phyloP scores from a whole-genome alignment of 305 asterid species.

The Plantago rigida region DNA sequence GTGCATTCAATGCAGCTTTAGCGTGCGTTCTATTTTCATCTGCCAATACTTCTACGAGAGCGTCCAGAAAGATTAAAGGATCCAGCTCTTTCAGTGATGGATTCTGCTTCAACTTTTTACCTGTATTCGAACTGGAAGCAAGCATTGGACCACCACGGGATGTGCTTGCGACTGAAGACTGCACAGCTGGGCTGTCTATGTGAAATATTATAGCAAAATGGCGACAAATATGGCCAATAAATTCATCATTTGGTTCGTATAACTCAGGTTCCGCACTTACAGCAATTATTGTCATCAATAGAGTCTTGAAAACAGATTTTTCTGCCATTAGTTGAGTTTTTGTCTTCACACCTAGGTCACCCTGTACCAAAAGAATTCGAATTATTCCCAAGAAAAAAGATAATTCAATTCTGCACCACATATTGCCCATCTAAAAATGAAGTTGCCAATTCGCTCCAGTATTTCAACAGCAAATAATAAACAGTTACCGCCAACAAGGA shows the following conservation, averaged over 20 bases:
- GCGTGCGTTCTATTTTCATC: constrained; percentile 87
- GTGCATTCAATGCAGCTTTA: constrained; percentile 80
- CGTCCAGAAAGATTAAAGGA: constrained; percentile 89
- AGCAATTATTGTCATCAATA: constrained; percentile 86
- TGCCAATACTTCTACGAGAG: constrained; percentile 84
- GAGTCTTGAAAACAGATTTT: constrained; percentile 87
- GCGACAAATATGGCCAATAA: constrained; percentile 65
- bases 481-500: constrained; percentile 10
- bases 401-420: too few species aligned
- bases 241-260: constrained; percentile 76
- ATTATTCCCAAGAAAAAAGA: constrained; percentile 14
- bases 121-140: constrained; percentile 45
- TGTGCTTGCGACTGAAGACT: constrained; percentile 38
- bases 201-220: constrained; percentile 98
- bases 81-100: constrained; percentile 88
- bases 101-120: constrained; percentile 55
- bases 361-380: constrained; percentile 45
- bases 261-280: constrained; percentile 87
- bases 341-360: constrained; percentile 98
- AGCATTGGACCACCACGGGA: constrained; percentile 53
- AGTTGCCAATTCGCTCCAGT: constrained; percentile 14
- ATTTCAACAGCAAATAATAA: constrained; percentile 4
- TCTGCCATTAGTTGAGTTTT: constrained; percentile 99
- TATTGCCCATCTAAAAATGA: too few species aligned
- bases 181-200: constrained; percentile 54